Evolutionary conservation across 306 rosid species (phyloP).

Genomic region (Rosa persica): DNA sequence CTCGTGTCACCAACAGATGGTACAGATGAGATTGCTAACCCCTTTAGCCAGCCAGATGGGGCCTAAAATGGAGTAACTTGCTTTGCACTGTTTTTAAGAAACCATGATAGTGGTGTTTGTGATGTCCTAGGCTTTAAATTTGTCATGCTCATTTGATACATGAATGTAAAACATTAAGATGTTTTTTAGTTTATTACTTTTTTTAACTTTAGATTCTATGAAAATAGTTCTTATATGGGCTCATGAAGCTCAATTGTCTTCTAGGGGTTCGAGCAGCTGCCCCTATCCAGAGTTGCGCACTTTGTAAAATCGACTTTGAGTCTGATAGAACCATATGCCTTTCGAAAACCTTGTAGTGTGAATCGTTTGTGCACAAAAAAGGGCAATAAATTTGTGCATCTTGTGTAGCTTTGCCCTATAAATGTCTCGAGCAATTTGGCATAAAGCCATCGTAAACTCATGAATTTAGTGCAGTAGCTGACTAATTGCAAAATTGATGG

Average conservation of each 20-base stretch:
- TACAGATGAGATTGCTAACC: conserved; percentile 96
- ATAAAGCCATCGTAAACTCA: too few species aligned
- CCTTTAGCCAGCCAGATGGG: conserved; percentile 89
- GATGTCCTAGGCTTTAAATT: not conserved
- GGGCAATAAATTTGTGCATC: not conserved
- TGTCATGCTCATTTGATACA: not conserved
- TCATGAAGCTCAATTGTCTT: not conserved
- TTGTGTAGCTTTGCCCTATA: not conserved
- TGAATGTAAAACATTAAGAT: not conserved
- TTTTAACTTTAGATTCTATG: not conserved
- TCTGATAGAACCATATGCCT: not conserved
- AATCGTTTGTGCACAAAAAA: not conserved
- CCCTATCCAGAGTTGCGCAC: not conserved
- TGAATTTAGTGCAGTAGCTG: not conserved
- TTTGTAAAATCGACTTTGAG: not conserved
- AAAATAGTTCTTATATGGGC: not conserved
- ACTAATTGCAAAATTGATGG: not conserved
- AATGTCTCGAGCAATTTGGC: too few species aligned
- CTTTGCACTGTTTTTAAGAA: not conserved
- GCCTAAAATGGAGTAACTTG: conserved; percentile 30
- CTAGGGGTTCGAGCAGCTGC: not conserved
- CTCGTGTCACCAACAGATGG: conserved; percentile 99
- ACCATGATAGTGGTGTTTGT: not conserved
- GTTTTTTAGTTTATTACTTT: not conserved
- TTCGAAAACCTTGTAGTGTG: not conserved